Percentiles rank a stretch among this genome's conserved stretches.
Conservation (phyloP, 148 eudicot genomes). For the Amaranthus hypochondriacus region DNA sequence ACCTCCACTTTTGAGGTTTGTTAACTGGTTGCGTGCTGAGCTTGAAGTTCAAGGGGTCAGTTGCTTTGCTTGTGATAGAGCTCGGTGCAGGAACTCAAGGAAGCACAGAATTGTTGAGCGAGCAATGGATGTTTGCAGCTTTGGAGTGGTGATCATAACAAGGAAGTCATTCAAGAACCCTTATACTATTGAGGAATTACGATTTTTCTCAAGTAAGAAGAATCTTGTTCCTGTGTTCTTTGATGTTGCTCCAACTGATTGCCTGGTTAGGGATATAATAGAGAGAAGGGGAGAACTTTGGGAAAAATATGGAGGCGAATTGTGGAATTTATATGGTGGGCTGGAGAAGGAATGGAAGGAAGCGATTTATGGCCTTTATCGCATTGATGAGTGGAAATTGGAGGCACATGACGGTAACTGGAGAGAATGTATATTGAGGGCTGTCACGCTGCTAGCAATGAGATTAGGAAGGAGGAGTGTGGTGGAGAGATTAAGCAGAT, state of each 20-base stretch:
- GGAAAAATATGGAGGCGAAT: slow-evolving; percentile 78
- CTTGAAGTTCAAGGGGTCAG: slow-evolving; percentile 89
- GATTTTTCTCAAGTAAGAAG: slow-evolving; percentile 79
- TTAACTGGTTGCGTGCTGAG: slow-evolving; percentile 92
- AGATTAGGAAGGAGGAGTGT: slow-evolving; percentile 94
- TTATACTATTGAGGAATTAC: slow-evolving; percentile 81
- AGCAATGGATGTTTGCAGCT: slow-evolving; percentile 68
- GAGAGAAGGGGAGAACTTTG: slow-evolving; percentile 79
- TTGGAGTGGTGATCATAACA: slow-evolving; percentile 65
- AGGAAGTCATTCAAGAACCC: slow-evolving; percentile 81
- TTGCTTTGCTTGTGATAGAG: slow-evolving; percentile 85
- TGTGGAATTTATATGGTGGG: slow-evolving; percentile 84
- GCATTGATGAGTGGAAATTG: slow-evolving; percentile 95
- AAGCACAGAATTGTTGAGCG: slow-evolving; percentile 54
- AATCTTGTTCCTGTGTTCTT: slow-evolving; percentile 89
- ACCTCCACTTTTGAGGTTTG: slow-evolving; percentile 67
- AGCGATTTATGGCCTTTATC: slow-evolving; percentile 65
- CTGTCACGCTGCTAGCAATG: slow-evolving; percentile 72
- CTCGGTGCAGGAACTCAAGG: slow-evolving; percentile 59
- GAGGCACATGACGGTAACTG: slow-evolving; percentile 79
- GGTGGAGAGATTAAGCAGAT: slow-evolving; percentile 69
- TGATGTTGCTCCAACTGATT: slow-evolving; percentile 82
- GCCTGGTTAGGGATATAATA: slow-evolving; percentile 79
- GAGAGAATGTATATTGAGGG: slow-evolving; percentile 85
- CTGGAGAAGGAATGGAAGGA: slow-evolving; percentile 95